Evolutionary conservation across 371 early-diverging fungal species (phyloP).

Genomic region (Syncephalis plumigaleata): DNA sequence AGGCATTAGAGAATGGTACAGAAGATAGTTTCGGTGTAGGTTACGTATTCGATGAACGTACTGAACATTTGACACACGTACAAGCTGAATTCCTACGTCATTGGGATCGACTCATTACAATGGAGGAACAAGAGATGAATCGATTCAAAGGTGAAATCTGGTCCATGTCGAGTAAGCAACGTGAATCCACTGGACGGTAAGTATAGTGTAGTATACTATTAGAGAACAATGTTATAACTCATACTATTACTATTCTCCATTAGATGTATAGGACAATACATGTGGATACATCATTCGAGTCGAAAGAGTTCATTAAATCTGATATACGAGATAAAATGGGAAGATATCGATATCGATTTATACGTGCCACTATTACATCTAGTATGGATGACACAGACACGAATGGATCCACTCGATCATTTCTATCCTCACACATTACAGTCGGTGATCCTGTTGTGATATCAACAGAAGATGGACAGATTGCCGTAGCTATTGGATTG

Average conservation of each 20-base stretch:
- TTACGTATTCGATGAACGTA: conserved; percentile 34
- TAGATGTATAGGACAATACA: no score
- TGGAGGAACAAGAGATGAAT: conserved; percentile 62
- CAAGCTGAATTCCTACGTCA: conserved; percentile 49
- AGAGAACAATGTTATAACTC: no score
- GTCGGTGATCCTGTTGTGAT: conserved; percentile 74
- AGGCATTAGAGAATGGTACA: conserved; percentile 45
- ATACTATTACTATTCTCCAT: no score
- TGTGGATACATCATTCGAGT: no score
- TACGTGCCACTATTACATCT: conserved; percentile 6
- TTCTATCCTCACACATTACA: conserved; percentile 29
- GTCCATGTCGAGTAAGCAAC: conserved; percentile 16
- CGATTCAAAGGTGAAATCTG: conserved; percentile 62
- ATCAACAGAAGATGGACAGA: conserved; percentile 52
- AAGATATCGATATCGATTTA: conserved; percentile 11
- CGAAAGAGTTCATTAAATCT: conserved; percentile 3
- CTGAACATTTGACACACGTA: conserved; percentile 31
- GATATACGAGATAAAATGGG: background rate
- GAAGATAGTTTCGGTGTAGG: conserved; percentile 28
- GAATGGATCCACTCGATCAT: background rate
- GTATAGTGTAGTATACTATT: background rate
- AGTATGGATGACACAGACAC: no score
- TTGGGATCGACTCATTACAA: conserved; percentile 61
- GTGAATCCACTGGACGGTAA: background rate
- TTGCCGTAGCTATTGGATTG: conserved; percentile 63